Evolutionary conservation across 345 rosid genomes (phyloP).

Genomic region (Euphorbia lathyris): DNA sequence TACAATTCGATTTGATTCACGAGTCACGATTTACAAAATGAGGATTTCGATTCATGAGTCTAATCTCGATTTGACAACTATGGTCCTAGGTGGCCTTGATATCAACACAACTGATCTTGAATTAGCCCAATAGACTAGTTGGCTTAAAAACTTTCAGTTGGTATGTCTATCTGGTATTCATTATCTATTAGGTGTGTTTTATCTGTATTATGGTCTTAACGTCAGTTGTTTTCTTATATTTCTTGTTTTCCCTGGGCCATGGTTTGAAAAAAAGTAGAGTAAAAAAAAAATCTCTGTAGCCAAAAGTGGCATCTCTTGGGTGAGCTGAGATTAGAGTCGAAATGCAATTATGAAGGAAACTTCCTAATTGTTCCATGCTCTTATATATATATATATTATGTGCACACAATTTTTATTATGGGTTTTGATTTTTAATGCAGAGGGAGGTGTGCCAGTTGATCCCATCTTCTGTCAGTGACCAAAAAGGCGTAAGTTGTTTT

Average conservation of each 20-base stretch:
- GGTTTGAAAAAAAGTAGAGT: no score
- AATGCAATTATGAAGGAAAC: neutral
- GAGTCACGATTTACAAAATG: no score
- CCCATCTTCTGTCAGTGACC: constrained; percentile 63
- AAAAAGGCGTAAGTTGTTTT: constrained; percentile 70
- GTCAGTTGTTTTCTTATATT: no score
- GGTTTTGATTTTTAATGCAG: constrained; percentile 46
- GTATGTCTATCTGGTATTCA: neutral
- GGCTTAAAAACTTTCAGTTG: neutral
- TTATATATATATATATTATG: no score
- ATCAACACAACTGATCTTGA: neutral
- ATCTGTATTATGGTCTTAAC: neutral
- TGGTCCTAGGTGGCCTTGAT: neutral
- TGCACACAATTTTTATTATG: neutral
- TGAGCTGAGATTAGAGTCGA: neutral
- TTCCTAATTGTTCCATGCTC: neutral
- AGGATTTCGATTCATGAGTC: no score
- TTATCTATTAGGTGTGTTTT: neutral
- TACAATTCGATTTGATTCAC: no score
- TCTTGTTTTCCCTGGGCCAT: no score
- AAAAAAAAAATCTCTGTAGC: no score
- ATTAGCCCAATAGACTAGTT: neutral
- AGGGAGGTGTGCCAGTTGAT: constrained; percentile 85
- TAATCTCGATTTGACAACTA: no score
- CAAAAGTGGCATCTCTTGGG: neutral